Evolutionary conservation across 192 early-diverging fungal species (phyloP), one percentile per base, ranked within the genome.

Genomic region (Coemansia sp.): DNA sequence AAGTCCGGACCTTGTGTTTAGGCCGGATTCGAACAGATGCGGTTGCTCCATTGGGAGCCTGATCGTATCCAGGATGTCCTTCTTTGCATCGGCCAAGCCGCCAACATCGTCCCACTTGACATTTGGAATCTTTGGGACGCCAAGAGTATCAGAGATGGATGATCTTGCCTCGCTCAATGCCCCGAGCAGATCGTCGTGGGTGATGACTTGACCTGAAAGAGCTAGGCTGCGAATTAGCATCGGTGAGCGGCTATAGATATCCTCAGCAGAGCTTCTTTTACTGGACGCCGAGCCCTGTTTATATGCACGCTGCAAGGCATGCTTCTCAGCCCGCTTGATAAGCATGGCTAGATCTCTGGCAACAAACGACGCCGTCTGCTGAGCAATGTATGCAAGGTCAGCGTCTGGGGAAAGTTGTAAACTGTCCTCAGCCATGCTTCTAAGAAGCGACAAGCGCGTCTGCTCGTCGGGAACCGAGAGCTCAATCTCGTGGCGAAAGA

Each of bases 51-150:
- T 76, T 7, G 98, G 98, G 41, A 99, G 84, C 55, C 98, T 91
- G 61, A 99, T 96, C 0, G 97, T 99, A 69, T 98, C 98, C 49
- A 95, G 69, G 68, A 99, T 95, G 65, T 92, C 91, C 63, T 92
- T 88, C 73, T 98, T 98, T 42, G 98, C 95, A 51, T 93, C 88
- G 2, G 90, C 88, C 48, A 99, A 77, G 16, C 98, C 98, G 55
- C 98, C 98, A 37, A 99, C 93, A 74, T 99, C 98, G 61, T 97
- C 95, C 94, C 98, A 99, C 17, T 92, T 93, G 53, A 99, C 96
- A 60, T 92, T 95, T 8, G 98, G 98, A 63, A 99, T 99, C 88
- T 96, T 95, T 64, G 96, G 96, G 13, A 96, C 97, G 6, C 97
- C 97, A 57, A 99, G 92, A 7, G 88, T 91, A 54, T 98, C 94